Base-by-base conservation (phyloP, 1,284 basidiomycete genomes). In the Kalmanozyma brasiliensis region DNA sequence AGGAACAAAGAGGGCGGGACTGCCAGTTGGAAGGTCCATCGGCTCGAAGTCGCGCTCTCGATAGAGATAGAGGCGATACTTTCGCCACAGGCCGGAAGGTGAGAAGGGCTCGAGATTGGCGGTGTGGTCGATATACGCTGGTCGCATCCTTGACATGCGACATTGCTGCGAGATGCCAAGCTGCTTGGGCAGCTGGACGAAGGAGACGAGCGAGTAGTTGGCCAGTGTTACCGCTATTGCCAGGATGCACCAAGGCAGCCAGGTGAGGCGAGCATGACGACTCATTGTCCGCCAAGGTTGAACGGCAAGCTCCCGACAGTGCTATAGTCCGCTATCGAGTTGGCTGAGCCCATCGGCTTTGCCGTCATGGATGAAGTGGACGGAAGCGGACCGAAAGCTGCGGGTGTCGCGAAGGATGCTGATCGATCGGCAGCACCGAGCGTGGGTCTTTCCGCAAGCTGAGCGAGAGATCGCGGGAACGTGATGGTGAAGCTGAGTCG, bases 141-240 rank as follows among this genome's bases (percentile, higher is more conserved):
- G 95, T 5, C 88, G 91, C 96, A 98, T 98, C 86, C 89, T 94
- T 60, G 93, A 93, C 95, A 98, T 98, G 51, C 92, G 89, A 83
- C 95, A 99, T 86, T 73, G 64, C 34, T 74, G 73, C n/a, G 52
- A 46, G 23, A 76, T 47, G 9, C 43, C 49, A 4, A 81, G 73
- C 34, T 59, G 59, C 13, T 48, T 33, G 16, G 76, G 66, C 2
- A 79, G 60, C 4, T 42, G 23, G 7, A 55, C 10, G 33, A 78
- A 80, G 1, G 74, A 69, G 20, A 52, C 34, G 16, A 74, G 38
- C 14, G 55, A 59, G 40, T 68, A 60, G 10, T 40, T 23, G 44
- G 52, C 45, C 32, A 63, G 43, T 10, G 47, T 40, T 33, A 58
- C 13, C 3, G 55, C 34, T 11, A 55, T 20, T 8, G 65, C 49